Evolutionary conservation across 2,329 filamentous ascomycete species (phyloP), one percentile per base, ranked within the genome.

Genomic region (Daldinia sp.): DNA sequence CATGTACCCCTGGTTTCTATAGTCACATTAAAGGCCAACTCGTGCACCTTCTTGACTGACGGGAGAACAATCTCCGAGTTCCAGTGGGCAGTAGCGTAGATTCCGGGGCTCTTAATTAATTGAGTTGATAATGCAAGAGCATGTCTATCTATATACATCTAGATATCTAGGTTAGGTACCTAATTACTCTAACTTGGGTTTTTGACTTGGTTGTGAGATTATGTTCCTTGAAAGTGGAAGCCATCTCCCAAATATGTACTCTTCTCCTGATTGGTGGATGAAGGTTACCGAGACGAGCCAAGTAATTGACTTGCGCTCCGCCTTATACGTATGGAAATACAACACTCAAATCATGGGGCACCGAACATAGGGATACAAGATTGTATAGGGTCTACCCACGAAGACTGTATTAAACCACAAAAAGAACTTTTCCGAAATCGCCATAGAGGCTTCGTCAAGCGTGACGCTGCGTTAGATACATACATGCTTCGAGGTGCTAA

Each of bases 261-360:
- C 7, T 57, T 57, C 52, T 52, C 70, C 43, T 71, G 55, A 76
- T 75, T 76, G 73, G 74, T 74, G 73, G 73, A 57, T 61, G 63
- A 68, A 61, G 58, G 71, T 70, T 72, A 54, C 30, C 19, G 37
- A 41, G 19, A 41, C 41, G 17, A 30, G 35, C 30, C 30, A 50
- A 41, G 41, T 45, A 25, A 29, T 47, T 23, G 35, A 37, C 39
- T 37, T 25, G 8, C 41, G 34, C 51, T 23, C 37, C 37, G 7
- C 37, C 21, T 11, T 5, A 6, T 5, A 41, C 17, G 10, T 19
- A 23, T 21, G 13, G 10, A 19, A 5, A 19, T 39, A 10, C 17
- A 5, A 23, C 15, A 5, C 17, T 21, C 10, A 10, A 41, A 41
- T 13, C 19, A 4, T 21, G 23, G 23, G n/a, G 15, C 1, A 23